A percentile compares a stretch with the other conserved stretches of the same genome.
Conservation (phyloP, 176 grass and related monocot genomes). For the Phragmites australis region DNA sequence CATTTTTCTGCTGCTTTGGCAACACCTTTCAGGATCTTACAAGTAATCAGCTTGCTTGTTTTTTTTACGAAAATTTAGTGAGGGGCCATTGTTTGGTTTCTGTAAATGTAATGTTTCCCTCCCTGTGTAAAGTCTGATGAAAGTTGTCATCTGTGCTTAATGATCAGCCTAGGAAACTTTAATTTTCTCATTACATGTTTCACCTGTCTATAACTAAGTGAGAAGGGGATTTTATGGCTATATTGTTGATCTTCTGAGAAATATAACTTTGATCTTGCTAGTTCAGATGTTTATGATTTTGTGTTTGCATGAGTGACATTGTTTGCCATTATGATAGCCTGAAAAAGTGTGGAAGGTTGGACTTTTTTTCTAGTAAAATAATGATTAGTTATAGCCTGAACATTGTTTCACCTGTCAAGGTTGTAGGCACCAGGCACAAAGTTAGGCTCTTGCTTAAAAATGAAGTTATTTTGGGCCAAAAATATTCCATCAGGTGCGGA, state of each 20-base stretch:
- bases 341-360: background rate
- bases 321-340: background rate
- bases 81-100: background rate
- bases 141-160: background rate
- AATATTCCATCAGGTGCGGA: background rate
- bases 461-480: background rate
- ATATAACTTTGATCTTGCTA: too few relatives aligned
- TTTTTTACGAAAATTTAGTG: background rate
- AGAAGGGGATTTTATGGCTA: too few relatives aligned
- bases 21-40: background rate
- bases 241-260: too few relatives aligned
- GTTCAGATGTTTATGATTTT: background rate
- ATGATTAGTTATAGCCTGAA: background rate
- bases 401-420: too few relatives aligned
- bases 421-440: background rate
- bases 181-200: too few relatives aligned
- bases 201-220: too few relatives aligned
- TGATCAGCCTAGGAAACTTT: too few relatives aligned
- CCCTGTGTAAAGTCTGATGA: background rate
- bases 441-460: background rate
- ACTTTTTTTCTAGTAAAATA: background rate
- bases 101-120: background rate
- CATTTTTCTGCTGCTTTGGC: background rate
- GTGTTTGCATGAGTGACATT: background rate
- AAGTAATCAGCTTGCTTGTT: background rate